Conservation (phyloP, 192 early-diverging fungal species). For the Backusella macrospora region DNA sequence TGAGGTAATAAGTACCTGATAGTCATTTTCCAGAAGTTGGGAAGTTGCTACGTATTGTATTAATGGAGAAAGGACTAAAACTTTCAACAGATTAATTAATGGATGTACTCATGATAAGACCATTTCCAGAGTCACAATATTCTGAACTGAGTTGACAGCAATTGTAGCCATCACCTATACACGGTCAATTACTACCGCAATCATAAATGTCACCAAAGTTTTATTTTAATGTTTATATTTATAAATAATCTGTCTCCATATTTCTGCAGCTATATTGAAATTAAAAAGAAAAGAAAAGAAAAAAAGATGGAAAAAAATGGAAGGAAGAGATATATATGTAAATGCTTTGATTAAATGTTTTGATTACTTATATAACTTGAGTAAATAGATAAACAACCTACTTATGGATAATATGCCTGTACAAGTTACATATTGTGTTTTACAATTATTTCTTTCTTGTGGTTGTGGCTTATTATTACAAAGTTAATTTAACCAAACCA, state of each 20-base stretch:
- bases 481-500: conserved; percentile 83
- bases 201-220: conserved; percentile 84
- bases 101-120: conserved; percentile 55
- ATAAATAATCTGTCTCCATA: not conserved
- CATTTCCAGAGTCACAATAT: not conserved
- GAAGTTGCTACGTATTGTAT: conserved; percentile 51
- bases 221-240: not conserved
- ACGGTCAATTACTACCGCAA: conserved; percentile 74
- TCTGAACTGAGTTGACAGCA: conserved; percentile 54
- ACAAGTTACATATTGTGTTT: conserved; percentile 68
- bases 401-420: conserved; percentile 84
- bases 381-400: conserved; percentile 14
- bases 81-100: conserved; percentile 58
- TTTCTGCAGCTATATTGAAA: conserved; percentile 46
- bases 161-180: conserved; percentile 41
- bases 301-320: too few species aligned
- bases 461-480: conserved; percentile 60
- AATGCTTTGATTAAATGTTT: too few species aligned
- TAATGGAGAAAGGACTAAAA: conserved; percentile 68
- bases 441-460: conserved; percentile 49
- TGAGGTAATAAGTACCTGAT: conserved; percentile 24
- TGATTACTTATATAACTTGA: not conserved
- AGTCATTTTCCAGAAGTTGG: conserved; percentile 36
- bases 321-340: too few species aligned
- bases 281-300: not conserved